Conservation (phyloP, 2,329 filamentous ascomycete genomes). For the Fusarium setosum region DNA sequence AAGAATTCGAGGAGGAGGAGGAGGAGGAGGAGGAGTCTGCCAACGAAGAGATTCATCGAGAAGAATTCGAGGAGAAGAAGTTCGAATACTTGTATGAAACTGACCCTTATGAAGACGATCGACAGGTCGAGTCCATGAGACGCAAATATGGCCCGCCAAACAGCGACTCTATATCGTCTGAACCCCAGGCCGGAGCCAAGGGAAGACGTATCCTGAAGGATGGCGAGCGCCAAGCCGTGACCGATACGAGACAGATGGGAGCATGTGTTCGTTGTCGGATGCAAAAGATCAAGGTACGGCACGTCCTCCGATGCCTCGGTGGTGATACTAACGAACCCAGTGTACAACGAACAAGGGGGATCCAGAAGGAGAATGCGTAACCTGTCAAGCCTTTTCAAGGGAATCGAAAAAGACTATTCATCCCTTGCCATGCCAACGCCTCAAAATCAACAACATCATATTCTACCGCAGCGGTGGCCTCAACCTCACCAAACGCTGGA, state of each 20-base stretch:
- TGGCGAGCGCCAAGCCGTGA: not conserved
- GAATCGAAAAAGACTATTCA: slow-evolving; percentile 61
- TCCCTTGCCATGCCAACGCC: slow-evolving; percentile 55
- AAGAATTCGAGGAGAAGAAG: not conserved
- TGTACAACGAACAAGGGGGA: slow-evolving; percentile 50
- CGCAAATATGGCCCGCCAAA: not conserved
- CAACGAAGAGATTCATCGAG: not conserved
- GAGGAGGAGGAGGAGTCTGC: slow-evolving; percentile 1
- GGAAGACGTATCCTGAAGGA: slow-evolving; percentile 2
- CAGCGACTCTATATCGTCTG: too few relatives aligned
- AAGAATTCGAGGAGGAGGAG: not conserved
- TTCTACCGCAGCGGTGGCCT: slow-evolving; percentile 58
- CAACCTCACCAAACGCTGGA: slow-evolving; percentile 57
- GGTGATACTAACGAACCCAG: slow-evolving; percentile 40
- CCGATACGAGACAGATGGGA: slow-evolving; percentile 2
- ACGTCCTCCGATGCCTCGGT: not conserved
- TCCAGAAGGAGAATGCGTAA: slow-evolving; percentile 50
- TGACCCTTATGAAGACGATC: not conserved
- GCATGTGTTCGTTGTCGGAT: slow-evolving; percentile 38
- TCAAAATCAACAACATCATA: slow-evolving; percentile 54
- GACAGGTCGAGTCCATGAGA: not conserved
- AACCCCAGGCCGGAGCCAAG: not conserved
- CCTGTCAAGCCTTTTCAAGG: slow-evolving; percentile 52
- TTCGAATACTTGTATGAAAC: too few relatives aligned
- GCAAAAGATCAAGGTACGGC: slow-evolving; percentile 36